phyloP scores from a whole-genome alignment of 2,329 filamentous ascomycete genomes.

The Pestalotiopsis sp. region DNA sequence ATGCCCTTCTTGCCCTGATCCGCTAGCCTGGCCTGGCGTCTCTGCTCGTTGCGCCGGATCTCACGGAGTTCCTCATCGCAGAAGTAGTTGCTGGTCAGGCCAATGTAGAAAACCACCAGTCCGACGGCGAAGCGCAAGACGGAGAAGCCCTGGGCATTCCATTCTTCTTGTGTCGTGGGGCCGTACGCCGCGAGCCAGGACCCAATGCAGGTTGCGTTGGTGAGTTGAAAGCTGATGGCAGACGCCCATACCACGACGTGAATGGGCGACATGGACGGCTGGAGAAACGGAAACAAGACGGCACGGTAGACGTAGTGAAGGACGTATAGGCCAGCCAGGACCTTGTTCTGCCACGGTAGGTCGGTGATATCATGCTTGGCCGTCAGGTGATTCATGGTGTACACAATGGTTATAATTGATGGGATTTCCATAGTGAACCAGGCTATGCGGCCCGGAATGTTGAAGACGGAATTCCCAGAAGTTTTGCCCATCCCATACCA shows the following conservation, averaged over 20 bases:
- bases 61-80: constrained; percentile 90
- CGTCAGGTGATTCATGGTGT: constrained; percentile 75
- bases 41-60: constrained; percentile 73
- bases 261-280: constrained; percentile 92
- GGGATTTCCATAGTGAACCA: constrained; percentile 90
- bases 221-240: constrained; percentile 75
- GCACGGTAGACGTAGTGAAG: constrained; percentile 93
- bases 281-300: constrained; percentile 77
- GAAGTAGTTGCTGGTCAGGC: constrained; percentile 79
- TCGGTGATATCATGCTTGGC: constrained; percentile 55
- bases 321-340: constrained; percentile 72
- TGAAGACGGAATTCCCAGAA: constrained; percentile 72
- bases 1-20: constrained; percentile 47
- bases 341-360: constrained; percentile 78
- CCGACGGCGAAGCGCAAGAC: constrained; percentile 61
- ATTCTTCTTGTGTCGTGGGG: constrained; percentile 59
- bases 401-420: constrained; percentile 76
- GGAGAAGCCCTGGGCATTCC: constrained; percentile 43
- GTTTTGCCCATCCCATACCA: constrained; percentile 96
- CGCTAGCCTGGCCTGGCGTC: constrained; percentile 54
- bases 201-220: constrained; percentile 78
- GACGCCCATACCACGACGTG: constrained; percentile 68
- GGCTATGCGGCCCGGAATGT: constrained; percentile 84
- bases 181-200: constrained; percentile 85
- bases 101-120: constrained; percentile 74